Percentiles rank a stretch among this genome's conserved stretches.
phyloP scores from a whole-genome alignment of 2,329 filamentous ascomycete genomes.

The Coniochaeta sp. region DNA sequence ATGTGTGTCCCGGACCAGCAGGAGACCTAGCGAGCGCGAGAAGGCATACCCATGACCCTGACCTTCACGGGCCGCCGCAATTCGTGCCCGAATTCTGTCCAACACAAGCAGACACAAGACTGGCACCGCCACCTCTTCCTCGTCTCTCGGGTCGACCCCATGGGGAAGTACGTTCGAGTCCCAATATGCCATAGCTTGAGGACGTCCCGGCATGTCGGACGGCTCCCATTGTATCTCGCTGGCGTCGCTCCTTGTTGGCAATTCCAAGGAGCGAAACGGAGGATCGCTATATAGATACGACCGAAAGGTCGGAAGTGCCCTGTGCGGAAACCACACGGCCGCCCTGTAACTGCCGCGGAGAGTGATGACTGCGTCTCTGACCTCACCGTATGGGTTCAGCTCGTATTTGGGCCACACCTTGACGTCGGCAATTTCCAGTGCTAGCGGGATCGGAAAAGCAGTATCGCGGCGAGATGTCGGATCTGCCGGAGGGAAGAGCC shows the following conservation, averaged over 20 bases:
- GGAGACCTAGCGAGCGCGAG: not conserved
- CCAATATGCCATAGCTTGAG: not conserved
- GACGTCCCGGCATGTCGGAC: not conserved
- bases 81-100: not conserved
- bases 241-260: not conserved
- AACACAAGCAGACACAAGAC: not conserved
- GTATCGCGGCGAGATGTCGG: not conserved
- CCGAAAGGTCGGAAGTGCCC: not conserved
- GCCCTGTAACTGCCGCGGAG: not conserved
- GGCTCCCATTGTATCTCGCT: not conserved
- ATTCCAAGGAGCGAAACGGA: not conserved
- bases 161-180: not conserved
- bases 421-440: not conserved
- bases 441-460: not conserved
- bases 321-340: not conserved
- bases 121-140: not conserved
- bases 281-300: not conserved
- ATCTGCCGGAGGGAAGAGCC: not conserved
- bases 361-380: not conserved
- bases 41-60: not conserved
- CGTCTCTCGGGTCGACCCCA: not conserved
- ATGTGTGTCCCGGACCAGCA: not conserved
- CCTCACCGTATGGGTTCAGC: not conserved
- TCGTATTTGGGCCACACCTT: not conserved
- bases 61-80: not conserved